Percentiles rank a stretch among this genome's conserved stretches.
Conservation (phyloP, 2,329 filamentous ascomycete genomes). For the Aspergillus novoparasiticus region DNA sequence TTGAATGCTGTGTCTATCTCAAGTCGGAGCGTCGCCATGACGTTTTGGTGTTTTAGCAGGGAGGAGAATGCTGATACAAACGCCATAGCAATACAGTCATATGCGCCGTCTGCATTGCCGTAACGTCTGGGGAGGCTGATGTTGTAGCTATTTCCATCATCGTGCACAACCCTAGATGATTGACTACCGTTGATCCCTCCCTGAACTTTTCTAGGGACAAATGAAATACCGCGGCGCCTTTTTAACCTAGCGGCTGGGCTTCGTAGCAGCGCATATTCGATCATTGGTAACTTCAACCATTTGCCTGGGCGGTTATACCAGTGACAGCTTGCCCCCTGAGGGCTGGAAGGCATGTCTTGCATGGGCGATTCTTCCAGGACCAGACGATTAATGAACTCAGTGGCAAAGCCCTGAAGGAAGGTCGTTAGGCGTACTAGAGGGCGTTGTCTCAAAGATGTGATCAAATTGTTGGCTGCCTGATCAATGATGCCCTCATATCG, state of each 20-base stretch:
- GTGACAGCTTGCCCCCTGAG: not conserved
- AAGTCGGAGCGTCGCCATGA: constrained; percentile 8
- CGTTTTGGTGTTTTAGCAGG: constrained; percentile 3
- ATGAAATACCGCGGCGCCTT: not conserved
- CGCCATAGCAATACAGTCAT: constrained; percentile 4
- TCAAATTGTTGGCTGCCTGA: constrained; percentile 3
- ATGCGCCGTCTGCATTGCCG: not conserved
- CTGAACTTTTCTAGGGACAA: not conserved
- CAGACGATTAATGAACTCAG: constrained; percentile 9
- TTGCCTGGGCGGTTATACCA: not conserved
- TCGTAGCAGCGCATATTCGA: constrained; percentile 9
- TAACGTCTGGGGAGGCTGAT: not conserved
- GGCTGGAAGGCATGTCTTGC: not conserved
- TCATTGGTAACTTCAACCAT: not conserved
- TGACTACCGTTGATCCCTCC: not conserved
- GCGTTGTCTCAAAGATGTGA: constrained; percentile 13
- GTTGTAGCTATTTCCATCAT: not conserved
- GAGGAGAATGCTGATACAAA: constrained; percentile 14
- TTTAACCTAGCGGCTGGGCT: constrained; percentile 10
- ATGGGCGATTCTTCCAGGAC: not conserved
- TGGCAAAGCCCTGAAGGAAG: constrained; percentile 9
- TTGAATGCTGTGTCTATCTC: constrained; percentile 15
- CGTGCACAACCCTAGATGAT: not conserved
- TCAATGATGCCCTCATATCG: constrained; percentile 18
- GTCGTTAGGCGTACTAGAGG: constrained; percentile 9